Percentiles rank a stretch among this genome's conserved stretches.
phyloP scores from a whole-genome alignment of 23 red algal species.

The Agarophyton chilense region DNA sequence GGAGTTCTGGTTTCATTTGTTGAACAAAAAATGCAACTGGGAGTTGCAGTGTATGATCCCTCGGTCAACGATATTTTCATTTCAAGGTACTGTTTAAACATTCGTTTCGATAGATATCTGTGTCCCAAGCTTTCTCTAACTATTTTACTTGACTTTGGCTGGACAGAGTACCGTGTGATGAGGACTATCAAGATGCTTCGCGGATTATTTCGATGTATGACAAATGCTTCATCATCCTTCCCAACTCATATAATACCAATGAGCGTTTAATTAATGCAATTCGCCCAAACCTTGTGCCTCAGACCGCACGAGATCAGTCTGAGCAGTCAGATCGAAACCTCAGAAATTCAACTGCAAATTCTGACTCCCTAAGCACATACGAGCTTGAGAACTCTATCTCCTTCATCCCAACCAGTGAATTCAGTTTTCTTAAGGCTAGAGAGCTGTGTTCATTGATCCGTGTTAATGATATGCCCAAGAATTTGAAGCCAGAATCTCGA shows the following conservation, averaged over 20 bases:
- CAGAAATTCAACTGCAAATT: background rate
- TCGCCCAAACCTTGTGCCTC: background rate
- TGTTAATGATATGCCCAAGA: slow-evolving; percentile 21
- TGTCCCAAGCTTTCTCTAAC: background rate
- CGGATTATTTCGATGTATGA: slow-evolving; percentile 7
- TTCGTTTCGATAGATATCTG: background rate
- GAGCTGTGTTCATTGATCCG: slow-evolving; percentile 18
- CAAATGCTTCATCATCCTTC: slow-evolving; percentile 35
- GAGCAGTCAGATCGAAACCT: background rate
- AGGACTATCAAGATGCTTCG: slow-evolving; percentile 31
- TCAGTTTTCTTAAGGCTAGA: slow-evolving; percentile 29
- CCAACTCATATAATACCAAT: slow-evolving; percentile 13
- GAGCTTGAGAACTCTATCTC: slow-evolving; percentile 21
- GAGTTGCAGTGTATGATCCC: slow-evolving; percentile 41
- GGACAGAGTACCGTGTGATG: slow-evolving; percentile 32
- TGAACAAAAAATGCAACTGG: slow-evolving; percentile 23
- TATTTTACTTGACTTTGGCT: background rate
- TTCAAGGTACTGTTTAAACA: slow-evolving; percentile 8
- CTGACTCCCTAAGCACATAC: background rate
- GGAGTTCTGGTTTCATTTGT: slow-evolving; percentile 28
- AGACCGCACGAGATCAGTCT: background rate
- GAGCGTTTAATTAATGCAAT: slow-evolving; percentile 37
- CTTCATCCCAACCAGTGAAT: slow-evolving; percentile 49
- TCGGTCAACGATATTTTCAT: slow-evolving; percentile 34
- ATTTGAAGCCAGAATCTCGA: background rate